Evolutionary conservation across 495 filamentous ascomycete species (phyloP).

Genomic region (Xylaria cubensis): DNA sequence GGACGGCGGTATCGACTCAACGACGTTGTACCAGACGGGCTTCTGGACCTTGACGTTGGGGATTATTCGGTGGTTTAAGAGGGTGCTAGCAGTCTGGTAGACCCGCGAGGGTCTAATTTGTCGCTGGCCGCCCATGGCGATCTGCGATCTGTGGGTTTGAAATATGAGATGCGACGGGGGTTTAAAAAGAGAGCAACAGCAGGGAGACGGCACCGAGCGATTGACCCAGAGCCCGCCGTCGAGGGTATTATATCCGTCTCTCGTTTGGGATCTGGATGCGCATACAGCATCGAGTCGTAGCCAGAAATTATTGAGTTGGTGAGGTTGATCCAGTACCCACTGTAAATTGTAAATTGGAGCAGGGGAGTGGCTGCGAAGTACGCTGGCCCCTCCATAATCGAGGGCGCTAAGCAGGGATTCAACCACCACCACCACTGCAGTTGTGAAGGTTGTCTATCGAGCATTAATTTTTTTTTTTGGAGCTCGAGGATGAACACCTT

Average conservation of each 20-base stretch:
- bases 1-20: constrained; percentile 78
- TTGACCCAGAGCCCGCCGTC: background rate
- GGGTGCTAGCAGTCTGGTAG: constrained; percentile 36
- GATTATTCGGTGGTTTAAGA: constrained; percentile 36
- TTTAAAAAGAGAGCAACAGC: background rate
- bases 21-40: constrained; percentile 79
- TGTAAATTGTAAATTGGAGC: constrained; percentile 22
- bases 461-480: constrained; percentile 12
- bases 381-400: background rate
- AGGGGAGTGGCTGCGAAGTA: background rate
- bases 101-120: constrained; percentile 36
- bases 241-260: background rate
- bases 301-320: constrained; percentile 25
- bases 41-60: constrained; percentile 43
- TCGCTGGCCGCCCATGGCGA: constrained; percentile 41
- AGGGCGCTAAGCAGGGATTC: constrained; percentile 12
- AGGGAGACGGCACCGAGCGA: background rate
- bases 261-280: background rate
- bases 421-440: background rate
- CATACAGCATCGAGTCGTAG: background rate
- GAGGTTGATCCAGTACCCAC: constrained; percentile 32
- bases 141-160: background rate
- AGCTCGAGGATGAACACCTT: background rate
- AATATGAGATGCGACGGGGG: background rate
- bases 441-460: background rate